Conservation (phyloP, 1,284 basidiomycete genomes). For the Leccinum variabile region DNA sequence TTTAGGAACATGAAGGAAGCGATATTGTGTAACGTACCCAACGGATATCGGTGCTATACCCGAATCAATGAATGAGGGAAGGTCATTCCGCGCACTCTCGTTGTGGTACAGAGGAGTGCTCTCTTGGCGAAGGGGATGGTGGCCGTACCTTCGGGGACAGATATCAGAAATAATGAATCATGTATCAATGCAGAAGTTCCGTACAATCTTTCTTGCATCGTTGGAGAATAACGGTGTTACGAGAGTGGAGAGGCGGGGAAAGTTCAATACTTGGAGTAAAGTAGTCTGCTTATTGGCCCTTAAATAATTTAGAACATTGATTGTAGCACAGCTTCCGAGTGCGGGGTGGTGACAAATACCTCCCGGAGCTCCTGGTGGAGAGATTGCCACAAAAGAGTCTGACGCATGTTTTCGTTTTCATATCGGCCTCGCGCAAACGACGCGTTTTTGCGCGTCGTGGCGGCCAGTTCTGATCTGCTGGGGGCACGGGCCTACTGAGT, state of each 20-base stretch:
- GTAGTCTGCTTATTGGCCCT: neutral
- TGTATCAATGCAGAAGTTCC: neutral
- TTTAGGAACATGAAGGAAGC: constrained; percentile 8
- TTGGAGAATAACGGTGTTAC: neutral
- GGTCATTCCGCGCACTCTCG: neutral
- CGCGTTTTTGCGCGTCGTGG: neutral
- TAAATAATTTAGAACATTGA: constrained; percentile 12
- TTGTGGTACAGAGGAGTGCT: neutral
- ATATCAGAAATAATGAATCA: constrained; percentile 3
- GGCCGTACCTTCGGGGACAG: constrained; percentile 5
- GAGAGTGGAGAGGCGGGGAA: neutral
- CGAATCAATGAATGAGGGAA: neutral
- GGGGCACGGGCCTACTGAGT: neutral
- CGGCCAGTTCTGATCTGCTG: neutral
- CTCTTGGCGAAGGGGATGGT: neutral
- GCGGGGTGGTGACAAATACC: neutral
- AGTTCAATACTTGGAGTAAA: neutral
- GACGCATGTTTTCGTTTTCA: neutral
- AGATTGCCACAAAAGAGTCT: neutral
- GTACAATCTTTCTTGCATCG: constrained; percentile 19
- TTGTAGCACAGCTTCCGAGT: constrained; percentile 24
- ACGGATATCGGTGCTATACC: neutral
- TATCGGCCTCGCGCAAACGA: neutral
- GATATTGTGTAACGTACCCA: constrained; percentile 11
- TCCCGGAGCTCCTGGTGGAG: neutral